Evolutionary conservation across 1,284 basidiomycete species (phyloP), one percentile per base, ranked within the genome.

Genomic region (Fomitopsis betulina): DNA sequence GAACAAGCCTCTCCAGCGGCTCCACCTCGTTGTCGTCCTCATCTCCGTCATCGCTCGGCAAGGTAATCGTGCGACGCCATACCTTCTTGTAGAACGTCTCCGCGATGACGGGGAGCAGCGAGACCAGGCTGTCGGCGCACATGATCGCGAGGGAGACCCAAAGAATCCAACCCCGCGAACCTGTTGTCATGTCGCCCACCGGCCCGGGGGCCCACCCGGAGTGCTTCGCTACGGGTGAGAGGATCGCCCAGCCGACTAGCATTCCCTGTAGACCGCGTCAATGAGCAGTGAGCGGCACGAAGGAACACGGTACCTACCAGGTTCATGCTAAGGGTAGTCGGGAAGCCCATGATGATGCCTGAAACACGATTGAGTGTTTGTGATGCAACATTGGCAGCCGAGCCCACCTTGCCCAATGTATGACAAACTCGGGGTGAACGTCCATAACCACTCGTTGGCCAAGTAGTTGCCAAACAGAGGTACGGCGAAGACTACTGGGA

Each of bases 291-390:
- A 33, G 35, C n/a, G 37, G 19, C 49, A 53, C 25, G 47, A 39
- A 35, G 3, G 39, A 7, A 39, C 12, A 42, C 15, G 25, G 38
- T 23, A 71, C 78, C 66, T 67, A 91, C 90, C 55, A 94, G 71
- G 65, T 91, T 95, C 96, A 98, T 98, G 68, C 91, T 93, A 30
- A 96, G 69, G 0, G 94, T 96, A 0, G 94, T 97, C 0, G 94
- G 92, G 64, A 96, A 90, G 3, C 96, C 96, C 96, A 98, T 98
- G 70, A 98, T 98, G 63, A 98, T 95, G 5, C 95, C 92, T 89
- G 64, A 15, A 15, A 9, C 13, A 9, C 13, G 3, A 12, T 6
- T 37, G 35, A 37, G 13, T 37, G 8, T 12, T 10, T 9, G 35
- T 10, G 35, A 37, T 37, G 35, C 35, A 6, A 12, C 35, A 15